Evolutionary conservation across 2,329 filamentous ascomycete species (phyloP).

Genomic region (Xylariaceae sp.): DNA sequence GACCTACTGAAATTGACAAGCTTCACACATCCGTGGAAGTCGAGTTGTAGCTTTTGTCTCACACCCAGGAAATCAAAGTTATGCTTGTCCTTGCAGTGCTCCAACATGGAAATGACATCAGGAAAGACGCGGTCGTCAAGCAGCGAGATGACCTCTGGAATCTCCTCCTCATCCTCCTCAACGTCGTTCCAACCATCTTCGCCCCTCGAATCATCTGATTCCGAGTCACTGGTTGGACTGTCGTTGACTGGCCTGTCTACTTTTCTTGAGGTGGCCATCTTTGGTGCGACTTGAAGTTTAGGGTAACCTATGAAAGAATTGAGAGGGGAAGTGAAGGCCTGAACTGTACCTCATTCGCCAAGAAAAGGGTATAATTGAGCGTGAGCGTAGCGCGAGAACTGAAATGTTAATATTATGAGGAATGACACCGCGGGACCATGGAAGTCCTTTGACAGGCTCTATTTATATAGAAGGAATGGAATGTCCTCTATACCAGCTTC

Average conservation of each 20-base stretch:
- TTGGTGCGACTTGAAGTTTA: background rate
- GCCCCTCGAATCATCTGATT: slow-evolving; percentile 47
- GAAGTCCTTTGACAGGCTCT: background rate
- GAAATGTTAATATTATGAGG: background rate
- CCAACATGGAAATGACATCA: slow-evolving; percentile 69
- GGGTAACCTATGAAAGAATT: background rate
- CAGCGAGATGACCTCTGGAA: slow-evolving; percentile 68
- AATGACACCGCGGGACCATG: background rate
- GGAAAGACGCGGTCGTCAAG: slow-evolving; percentile 72
- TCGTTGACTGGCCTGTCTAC: slow-evolving; percentile 6
- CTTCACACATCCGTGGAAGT: slow-evolving; percentile 77
- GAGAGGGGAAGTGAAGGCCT: slow-evolving; percentile 17
- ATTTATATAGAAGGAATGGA: background rate
- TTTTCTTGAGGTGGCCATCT: slow-evolving; percentile 22
- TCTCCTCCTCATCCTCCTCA: slow-evolving; percentile 66
- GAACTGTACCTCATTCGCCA: slow-evolving; percentile 5
- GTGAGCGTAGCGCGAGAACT: background rate
- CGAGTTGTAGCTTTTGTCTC: slow-evolving; percentile 64
- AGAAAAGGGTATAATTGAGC: slow-evolving; percentile 10
- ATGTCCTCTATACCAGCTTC: background rate
- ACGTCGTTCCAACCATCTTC: slow-evolving; percentile 60
- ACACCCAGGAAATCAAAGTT: slow-evolving; percentile 71
- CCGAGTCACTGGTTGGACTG: slow-evolving; percentile 43
- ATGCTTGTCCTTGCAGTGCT: slow-evolving; percentile 70
- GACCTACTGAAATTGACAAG: slow-evolving; percentile 71